Conservation (phyloP, 768 basidiomycete genomes). For the Boletus barrowsii region DNA sequence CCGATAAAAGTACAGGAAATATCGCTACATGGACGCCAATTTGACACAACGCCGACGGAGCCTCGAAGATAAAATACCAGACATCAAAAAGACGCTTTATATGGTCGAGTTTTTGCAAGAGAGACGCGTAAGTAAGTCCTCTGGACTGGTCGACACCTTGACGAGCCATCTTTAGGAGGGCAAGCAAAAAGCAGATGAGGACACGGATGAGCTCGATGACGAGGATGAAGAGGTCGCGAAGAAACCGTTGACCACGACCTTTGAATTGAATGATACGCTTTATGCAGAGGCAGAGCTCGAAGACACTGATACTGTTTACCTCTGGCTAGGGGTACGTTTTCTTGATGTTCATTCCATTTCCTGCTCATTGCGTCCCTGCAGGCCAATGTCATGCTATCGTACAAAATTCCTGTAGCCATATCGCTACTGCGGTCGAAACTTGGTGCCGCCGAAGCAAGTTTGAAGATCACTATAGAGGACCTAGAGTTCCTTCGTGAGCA, state of each 20-base stretch:
- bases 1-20: slow-evolving; percentile 68
- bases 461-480: slow-evolving; percentile 77
- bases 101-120: slow-evolving; percentile 85
- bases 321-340: slow-evolving; percentile 90
- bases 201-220: slow-evolving; percentile 49
- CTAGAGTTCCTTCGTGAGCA: slow-evolving; percentile 93
- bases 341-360: not conserved
- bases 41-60: slow-evolving; percentile 72
- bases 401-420: slow-evolving; percentile 78
- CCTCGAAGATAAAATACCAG: slow-evolving; percentile 93
- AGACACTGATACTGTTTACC: slow-evolving; percentile 82
- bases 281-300: slow-evolving; percentile 89
- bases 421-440: slow-evolving; percentile 75
- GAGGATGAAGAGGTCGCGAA: slow-evolving; percentile 41
- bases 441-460: slow-evolving; percentile 57
- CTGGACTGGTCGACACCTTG: not conserved
- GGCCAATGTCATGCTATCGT: slow-evolving; percentile 98
- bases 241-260: slow-evolving; percentile 75
- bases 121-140: slow-evolving; percentile 50
- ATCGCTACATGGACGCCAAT: slow-evolving; percentile 95
- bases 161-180: slow-evolving; percentile 47
- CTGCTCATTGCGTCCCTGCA: slow-evolving; percentile 29
- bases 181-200: slow-evolving; percentile 40
- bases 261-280: slow-evolving; percentile 94
- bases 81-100: slow-evolving; percentile 86